Conservation (phyloP, 257 asterid species). For the Solanum corneliomulleri region DNA sequence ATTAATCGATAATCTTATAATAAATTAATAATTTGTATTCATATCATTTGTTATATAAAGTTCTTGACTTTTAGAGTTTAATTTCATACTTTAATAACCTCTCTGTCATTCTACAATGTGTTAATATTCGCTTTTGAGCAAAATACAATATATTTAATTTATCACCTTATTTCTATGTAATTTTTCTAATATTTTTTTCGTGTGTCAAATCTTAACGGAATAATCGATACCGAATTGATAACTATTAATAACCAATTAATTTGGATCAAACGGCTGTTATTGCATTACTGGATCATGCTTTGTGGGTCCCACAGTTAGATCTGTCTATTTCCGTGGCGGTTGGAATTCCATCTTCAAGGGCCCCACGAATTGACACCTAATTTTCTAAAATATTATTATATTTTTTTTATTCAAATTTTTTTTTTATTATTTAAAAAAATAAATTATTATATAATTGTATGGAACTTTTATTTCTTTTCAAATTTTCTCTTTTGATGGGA, state of each 20-base stretch:
- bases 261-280: neutral
- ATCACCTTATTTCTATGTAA: no score
- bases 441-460: neutral
- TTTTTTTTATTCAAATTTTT: no score
- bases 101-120: neutral
- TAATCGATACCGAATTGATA: neutral
- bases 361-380: neutral
- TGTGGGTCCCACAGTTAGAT: slow-evolving; percentile 20
- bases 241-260: neutral
- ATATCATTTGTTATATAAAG: neutral
- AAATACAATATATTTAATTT: no score
- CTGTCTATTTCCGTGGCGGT: slow-evolving; percentile 19
- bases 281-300: neutral
- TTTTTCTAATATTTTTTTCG: no score
- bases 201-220: neutral
- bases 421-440: neutral
- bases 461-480: neutral
- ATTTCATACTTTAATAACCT: no score
- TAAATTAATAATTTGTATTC: no score
- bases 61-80: no score
- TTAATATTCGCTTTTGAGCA: neutral
- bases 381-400: neutral
- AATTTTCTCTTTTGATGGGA: neutral
- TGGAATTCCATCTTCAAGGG: neutral
- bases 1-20: neutral